These are phyloP conservation scores for Phanerodontia chrysosporium DNA, from an alignment of 768 basidiomycete species.

Conservation along the genomic window DNA sequence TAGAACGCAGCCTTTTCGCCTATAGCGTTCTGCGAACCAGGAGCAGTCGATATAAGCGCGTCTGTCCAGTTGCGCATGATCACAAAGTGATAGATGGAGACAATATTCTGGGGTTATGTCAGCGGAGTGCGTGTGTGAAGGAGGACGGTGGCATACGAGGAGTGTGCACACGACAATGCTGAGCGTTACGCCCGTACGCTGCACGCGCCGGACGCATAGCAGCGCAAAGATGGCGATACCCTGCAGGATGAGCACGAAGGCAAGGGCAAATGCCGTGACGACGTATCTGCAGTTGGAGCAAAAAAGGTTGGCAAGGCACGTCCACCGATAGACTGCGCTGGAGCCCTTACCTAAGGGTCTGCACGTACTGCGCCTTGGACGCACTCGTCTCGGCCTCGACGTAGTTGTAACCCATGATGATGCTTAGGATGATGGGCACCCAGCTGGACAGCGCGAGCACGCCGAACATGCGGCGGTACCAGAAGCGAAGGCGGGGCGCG, in stretches of 20 bases:
- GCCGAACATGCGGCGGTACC: conserved; percentile 11
- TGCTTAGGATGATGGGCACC: conserved; percentile 6
- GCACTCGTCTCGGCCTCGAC: conserved; percentile 6
- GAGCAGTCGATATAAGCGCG: background rate
- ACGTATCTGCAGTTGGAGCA: background rate
- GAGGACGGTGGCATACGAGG: conserved; percentile 1
- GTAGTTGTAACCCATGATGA: conserved; percentile 8
- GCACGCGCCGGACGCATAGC: background rate
- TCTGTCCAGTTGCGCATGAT: background rate
- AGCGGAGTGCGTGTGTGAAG: background rate
- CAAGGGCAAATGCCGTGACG: background rate
- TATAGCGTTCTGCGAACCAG: conserved; percentile 10
- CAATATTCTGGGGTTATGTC: background rate
- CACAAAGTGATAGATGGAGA: background rate
- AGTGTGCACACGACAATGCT: background rate
- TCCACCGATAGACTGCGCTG: background rate
- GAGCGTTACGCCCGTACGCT: background rate
- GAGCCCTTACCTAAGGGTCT: conserved; percentile 2
- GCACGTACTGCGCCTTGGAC: background rate
- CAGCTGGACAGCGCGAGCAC: background rate
- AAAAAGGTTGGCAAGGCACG: background rate
- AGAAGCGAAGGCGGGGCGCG: conserved; percentile 5
- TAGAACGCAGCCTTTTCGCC: conserved; percentile 16
- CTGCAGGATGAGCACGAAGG: conserved; percentile 1
- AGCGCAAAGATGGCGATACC: background rate